These are phyloP conservation scores for Colletotrichum karsti DNA, from an alignment of 2,329 filamentous ascomycete genomes.

Conservation along the genomic window DNA sequence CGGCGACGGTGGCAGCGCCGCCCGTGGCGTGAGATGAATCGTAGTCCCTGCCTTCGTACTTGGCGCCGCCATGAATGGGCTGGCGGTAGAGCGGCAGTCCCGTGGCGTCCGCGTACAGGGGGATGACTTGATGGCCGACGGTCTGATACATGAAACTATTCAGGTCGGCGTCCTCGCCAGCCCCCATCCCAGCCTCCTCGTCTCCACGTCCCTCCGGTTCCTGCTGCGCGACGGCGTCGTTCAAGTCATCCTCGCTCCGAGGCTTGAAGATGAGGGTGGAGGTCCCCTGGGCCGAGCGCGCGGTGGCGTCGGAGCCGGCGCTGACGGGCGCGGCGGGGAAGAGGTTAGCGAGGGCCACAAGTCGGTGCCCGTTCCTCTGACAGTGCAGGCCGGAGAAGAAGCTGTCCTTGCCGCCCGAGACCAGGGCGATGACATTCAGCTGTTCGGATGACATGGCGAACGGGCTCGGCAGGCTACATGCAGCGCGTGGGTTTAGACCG, in stretches of 20 bases:
- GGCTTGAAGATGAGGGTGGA: slow-evolving; percentile 21
- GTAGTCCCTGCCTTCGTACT: slow-evolving; percentile 79
- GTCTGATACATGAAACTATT: slow-evolving; percentile 99
- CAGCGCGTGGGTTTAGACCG: neutral
- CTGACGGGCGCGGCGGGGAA: slow-evolving; percentile 59
- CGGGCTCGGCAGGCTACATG: slow-evolving; percentile 1
- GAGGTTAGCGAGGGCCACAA: slow-evolving; percentile 91
- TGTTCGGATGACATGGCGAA: slow-evolving; percentile 50
- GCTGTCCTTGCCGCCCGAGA: slow-evolving; percentile 97
- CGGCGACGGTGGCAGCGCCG: slow-evolving; percentile 15
- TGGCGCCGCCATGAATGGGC: slow-evolving; percentile 75
- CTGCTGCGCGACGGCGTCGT: neutral
- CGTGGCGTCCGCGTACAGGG: slow-evolving; percentile 83
- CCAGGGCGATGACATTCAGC: slow-evolving; percentile 85
- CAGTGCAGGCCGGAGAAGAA: slow-evolving; percentile 94
- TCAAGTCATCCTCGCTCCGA: neutral
- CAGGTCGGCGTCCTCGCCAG: slow-evolving; percentile 60
- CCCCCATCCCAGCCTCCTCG: slow-evolving; percentile 3
- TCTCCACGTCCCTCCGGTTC: neutral
- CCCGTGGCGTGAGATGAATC: slow-evolving; percentile 35
- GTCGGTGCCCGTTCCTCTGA: slow-evolving; percentile 81
- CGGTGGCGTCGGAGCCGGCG: slow-evolving; percentile 13
- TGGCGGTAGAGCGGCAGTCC: slow-evolving; percentile 85
- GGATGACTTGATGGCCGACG: slow-evolving; percentile 87
- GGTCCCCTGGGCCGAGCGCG: slow-evolving; percentile 10